Percentiles rank a stretch among this genome's conserved stretches.
Evolutionary conservation across 768 basidiomycete species (phyloP).

Genomic region (Mycena haematopus): DNA sequence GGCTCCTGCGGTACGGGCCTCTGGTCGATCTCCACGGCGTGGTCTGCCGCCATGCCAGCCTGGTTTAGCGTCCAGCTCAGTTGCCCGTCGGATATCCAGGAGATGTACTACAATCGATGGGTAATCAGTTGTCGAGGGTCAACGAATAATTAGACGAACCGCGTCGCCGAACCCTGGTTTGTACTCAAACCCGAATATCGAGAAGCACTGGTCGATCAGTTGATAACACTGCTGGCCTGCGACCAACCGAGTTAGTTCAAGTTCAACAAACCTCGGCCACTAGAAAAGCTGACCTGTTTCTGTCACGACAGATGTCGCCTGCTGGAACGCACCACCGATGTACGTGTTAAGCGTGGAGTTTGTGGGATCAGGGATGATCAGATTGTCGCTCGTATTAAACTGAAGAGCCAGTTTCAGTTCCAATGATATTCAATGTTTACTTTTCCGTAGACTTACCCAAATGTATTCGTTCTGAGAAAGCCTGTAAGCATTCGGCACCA

Average conservation of each 20-base stretch:
- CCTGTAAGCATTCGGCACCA: not conserved
- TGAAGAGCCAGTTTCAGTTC: not conserved
- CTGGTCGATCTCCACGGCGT: constrained; percentile 62
- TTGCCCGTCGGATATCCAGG: constrained; percentile 73
- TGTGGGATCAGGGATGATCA: constrained; percentile 60
- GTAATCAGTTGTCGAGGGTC: not conserved
- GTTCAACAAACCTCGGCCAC: not conserved
- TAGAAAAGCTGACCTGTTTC: constrained; percentile 54
- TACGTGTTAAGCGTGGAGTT: constrained; percentile 67
- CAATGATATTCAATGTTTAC: not conserved
- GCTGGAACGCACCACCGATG: constrained; percentile 80
- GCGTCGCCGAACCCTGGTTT: constrained; percentile 64
- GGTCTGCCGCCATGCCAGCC: constrained; percentile 63
- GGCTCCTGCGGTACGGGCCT: constrained; percentile 85
- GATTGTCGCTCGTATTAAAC: constrained; percentile 67
- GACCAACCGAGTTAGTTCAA: constrained; percentile 13
- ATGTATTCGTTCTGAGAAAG: constrained; percentile 54
- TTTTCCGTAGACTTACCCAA: constrained; percentile 43
- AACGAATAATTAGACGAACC: constrained; percentile 43
- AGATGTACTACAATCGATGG: constrained; percentile 62
- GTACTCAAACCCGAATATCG: constrained; percentile 85
- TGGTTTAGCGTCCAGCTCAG: constrained; percentile 74
- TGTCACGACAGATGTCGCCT: constrained; percentile 78
- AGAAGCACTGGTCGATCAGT: constrained; percentile 52
- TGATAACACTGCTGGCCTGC: constrained; percentile 77